A percentile compares a stretch with the other conserved stretches of the same genome.
Conservation (phyloP, 176 grass and related monocot species). For the Dactylis glomerata region DNA sequence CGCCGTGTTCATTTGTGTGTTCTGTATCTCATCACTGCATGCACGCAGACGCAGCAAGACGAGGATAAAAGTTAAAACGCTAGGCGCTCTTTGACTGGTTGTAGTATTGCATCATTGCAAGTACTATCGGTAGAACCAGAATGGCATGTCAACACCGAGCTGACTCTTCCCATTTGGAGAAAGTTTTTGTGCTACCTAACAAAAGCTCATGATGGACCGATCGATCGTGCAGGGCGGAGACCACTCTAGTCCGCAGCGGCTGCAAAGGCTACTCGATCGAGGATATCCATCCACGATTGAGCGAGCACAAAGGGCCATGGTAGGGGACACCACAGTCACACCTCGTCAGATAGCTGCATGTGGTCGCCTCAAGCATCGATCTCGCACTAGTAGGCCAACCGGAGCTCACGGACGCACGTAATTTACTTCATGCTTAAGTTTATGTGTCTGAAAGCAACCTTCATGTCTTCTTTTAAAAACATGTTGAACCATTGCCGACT, state of each 20-base stretch:
- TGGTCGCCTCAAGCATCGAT: conserved; percentile 40
- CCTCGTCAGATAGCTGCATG: conserved; percentile 11
- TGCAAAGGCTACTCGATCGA: conserved; percentile 30
- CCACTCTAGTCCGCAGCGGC: background rate
- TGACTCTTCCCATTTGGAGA: conserved; percentile 16
- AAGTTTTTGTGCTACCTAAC: conserved; percentile 38
- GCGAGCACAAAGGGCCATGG: conserved; percentile 3
- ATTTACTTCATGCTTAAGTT: conserved; percentile 35
- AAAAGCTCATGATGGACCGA: background rate
- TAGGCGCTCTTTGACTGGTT: background rate
- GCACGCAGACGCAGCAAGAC: background rate
- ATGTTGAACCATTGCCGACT: background rate
- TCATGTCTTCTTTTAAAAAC: background rate
- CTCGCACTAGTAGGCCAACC: conserved; percentile 14
- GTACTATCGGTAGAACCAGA: background rate
- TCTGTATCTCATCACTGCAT: background rate
- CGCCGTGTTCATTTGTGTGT: no score
- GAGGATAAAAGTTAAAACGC: no score
- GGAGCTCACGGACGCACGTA: background rate
- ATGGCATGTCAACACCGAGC: conserved; percentile 8
- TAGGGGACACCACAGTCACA: conserved; percentile 38
- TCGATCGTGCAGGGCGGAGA: conserved; percentile 15
- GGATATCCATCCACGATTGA: conserved; percentile 26
- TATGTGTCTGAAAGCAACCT: background rate
- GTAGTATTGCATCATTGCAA: background rate